These are phyloP conservation scores for Obelidium mucronatum DNA, from an alignment of 192 early-diverging fungal genomes.

Conservation along the genomic window DNA sequence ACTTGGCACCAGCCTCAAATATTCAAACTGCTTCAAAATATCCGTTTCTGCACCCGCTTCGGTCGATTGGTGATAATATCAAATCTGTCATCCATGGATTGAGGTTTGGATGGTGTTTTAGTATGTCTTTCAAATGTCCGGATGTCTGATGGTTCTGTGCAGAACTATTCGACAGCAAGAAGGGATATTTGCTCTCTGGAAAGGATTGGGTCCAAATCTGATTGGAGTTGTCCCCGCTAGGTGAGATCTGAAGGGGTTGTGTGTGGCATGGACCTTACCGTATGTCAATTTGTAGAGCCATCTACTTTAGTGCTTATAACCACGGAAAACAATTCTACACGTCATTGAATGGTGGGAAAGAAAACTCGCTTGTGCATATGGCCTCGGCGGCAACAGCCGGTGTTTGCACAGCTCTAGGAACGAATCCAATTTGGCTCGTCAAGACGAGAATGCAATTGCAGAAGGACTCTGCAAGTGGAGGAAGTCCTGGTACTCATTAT, in stretches of 20 bases:
- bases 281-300: constrained; percentile 64
- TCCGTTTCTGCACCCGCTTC: constrained; percentile 2
- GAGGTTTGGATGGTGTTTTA: background rate
- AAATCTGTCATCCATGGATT: background rate
- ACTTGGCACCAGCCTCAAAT: constrained; percentile 35
- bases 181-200: constrained; percentile 87
- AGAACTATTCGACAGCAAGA: constrained; percentile 74
- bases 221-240: constrained; percentile 94
- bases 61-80: background rate
- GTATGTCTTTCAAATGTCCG: background rate
- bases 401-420: constrained; percentile 79
- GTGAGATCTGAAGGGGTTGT: constrained; percentile 44
- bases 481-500: constrained; percentile 50
- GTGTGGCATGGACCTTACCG: background rate
- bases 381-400: constrained; percentile 79
- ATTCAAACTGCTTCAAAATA: constrained; percentile 6
- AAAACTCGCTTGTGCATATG: constrained; percentile 82
- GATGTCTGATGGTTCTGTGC: constrained; percentile 7
- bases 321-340: constrained; percentile 85
- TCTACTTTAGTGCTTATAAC: constrained; percentile 93
- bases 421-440: constrained; percentile 97
- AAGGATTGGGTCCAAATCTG: constrained; percentile 93
- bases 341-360: constrained; percentile 73
- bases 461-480: constrained; percentile 41
- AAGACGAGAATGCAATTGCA: constrained; percentile 96